A percentile compares a stretch with the other conserved stretches of the same genome.
Conservation (phyloP, 768 basidiomycete species). For the Podaxis sp. region DNA sequence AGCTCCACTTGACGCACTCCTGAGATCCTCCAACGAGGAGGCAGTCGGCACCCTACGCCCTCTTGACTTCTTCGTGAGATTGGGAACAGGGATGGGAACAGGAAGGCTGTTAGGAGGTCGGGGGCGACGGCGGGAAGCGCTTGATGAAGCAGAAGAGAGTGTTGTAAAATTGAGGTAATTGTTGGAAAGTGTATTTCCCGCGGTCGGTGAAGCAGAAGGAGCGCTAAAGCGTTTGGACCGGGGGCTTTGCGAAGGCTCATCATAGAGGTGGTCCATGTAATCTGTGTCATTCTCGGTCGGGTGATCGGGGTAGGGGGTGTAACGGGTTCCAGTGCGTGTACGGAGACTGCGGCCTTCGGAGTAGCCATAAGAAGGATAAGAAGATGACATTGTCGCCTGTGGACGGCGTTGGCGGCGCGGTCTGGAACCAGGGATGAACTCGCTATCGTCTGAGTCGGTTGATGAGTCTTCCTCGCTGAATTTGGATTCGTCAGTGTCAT, state of each 20-base stretch:
- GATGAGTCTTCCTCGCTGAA: constrained; percentile 12
- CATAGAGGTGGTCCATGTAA: constrained; percentile 5
- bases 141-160: constrained; percentile 12
- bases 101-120: constrained; percentile 38
- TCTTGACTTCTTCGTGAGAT: constrained; percentile 70
- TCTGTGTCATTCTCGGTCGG: not conserved
- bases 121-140: constrained; percentile 3
- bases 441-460: constrained; percentile 26
- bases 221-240: constrained; percentile 6
- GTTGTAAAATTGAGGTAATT: constrained; percentile 8
- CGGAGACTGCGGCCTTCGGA: constrained; percentile 23
- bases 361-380: constrained; percentile 4
- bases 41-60: constrained; percentile 64
- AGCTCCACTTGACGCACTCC: constrained; percentile 31
- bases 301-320: constrained; percentile 23
- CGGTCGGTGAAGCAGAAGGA: constrained; percentile 3
- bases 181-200: not conserved
- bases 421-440: constrained; percentile 28
- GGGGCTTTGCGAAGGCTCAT: not conserved
- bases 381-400: constrained; percentile 12
- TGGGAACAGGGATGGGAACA: constrained; percentile 62
- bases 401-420: constrained; percentile 16
- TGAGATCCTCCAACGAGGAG: constrained; percentile 33
- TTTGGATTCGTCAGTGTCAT: constrained; percentile 17
- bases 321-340: constrained; percentile 24